Conservation (phyloP, 352 stramenopile species). For the Globisporangium paroecandrum region DNA sequence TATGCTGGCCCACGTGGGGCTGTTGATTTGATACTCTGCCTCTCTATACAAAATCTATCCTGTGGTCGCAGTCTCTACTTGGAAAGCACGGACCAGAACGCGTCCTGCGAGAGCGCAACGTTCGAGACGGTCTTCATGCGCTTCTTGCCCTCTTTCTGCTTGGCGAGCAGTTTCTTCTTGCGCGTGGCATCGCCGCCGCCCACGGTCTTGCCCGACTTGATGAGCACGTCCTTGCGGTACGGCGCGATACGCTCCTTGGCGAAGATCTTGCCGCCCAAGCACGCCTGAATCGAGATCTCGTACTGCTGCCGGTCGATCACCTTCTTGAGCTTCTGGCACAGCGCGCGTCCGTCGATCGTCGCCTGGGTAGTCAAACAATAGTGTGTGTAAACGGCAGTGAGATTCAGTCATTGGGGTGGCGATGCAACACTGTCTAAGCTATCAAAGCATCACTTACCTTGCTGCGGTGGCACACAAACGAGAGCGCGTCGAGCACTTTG, state of each 20-base stretch:
- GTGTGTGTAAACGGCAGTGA: not conserved
- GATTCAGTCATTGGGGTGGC: not conserved
- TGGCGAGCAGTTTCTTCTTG: conserved; percentile 99
- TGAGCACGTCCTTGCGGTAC: conserved; percentile 96
- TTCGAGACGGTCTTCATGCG: conserved; percentile 95
- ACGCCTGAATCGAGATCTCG: conserved; percentile 98
- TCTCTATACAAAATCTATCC: conserved; percentile 10
- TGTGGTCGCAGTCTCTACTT: conserved; percentile 38
- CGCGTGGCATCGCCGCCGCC: conserved; percentile 95
- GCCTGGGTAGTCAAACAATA: conserved; percentile 21
- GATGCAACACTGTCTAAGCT: not conserved
- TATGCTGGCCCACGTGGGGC: not conserved
- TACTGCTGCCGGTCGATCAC: conserved; percentile 98
- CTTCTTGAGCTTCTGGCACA: conserved; percentile 95
- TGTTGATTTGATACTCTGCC: not conserved
- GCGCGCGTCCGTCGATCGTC: conserved; percentile 69
- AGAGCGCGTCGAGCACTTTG: conserved; percentile 94
- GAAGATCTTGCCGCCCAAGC: conserved; percentile 94
- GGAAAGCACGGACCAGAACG: conserved; percentile 97
- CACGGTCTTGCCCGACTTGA: conserved; percentile 95
- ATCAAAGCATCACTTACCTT: conserved; percentile 36
- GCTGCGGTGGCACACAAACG: conserved; percentile 95
- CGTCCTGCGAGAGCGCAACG: conserved; percentile 95
- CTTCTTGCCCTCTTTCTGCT: conserved; percentile 99
- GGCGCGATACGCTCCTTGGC: conserved; percentile 95